phyloP scores from a whole-genome alignment of 257 asterid genomes.

The Lavandula angustifolia region DNA sequence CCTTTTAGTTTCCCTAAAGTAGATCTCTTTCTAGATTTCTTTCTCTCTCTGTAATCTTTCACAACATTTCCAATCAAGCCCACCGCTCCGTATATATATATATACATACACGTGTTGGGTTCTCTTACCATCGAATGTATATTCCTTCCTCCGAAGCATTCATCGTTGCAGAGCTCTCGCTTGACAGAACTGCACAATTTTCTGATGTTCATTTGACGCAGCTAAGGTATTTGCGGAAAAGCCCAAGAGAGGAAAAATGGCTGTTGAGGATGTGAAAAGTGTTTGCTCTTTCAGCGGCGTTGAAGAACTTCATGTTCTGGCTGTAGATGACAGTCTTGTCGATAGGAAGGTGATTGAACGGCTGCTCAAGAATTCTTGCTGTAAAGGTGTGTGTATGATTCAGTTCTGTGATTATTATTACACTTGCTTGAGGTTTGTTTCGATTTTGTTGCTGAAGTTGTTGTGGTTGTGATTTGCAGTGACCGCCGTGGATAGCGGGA shows the following conservation, averaged over 20 bases:
- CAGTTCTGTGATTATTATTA: neutral
- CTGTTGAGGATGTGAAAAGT: slow-evolving; percentile 36
- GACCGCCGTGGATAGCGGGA: slow-evolving; percentile 90
- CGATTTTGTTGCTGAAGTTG: slow-evolving; percentile 8
- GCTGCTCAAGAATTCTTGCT: slow-evolving; percentile 67
- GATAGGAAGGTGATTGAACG: slow-evolving; percentile 76
- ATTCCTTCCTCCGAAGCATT: slow-evolving; percentile 21
- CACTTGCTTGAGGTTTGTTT: neutral
- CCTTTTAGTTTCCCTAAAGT: slow-evolving; percentile 55
- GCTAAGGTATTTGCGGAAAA: slow-evolving; percentile 2
- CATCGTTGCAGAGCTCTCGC: neutral
- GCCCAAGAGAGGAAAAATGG: slow-evolving; percentile 13
- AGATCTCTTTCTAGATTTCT: slow-evolving; percentile 47
- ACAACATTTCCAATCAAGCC: slow-evolving; percentile 24
- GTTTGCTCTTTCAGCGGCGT: slow-evolving; percentile 41
- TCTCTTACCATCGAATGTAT: neutral
- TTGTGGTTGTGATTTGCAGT: slow-evolving; percentile 44
- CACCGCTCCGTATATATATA: slow-evolving; percentile 26
- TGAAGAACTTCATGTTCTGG: slow-evolving; percentile 76
- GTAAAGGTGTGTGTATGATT: slow-evolving; percentile 51
- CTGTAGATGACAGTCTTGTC: slow-evolving; percentile 77
- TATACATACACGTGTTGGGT: neutral
- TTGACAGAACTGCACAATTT: neutral
- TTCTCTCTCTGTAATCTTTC: slow-evolving; percentile 57
- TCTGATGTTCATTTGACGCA: neutral